Conservation (phyloP, 352 stramenopile species). For the Plasmopara viticola region DNA sequence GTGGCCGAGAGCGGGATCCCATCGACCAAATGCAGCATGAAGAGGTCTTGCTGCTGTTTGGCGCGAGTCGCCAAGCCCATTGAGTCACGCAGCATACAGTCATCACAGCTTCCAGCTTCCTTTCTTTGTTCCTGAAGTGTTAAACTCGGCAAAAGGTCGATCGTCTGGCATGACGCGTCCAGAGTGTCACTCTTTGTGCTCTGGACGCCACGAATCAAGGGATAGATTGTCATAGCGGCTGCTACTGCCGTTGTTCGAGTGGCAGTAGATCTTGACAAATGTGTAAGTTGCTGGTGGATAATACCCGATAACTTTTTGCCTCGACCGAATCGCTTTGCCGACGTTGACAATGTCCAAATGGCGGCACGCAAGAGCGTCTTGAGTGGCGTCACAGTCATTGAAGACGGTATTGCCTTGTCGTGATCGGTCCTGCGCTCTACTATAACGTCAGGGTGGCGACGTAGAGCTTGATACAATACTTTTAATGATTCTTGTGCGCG, state of each 20-base stretch:
- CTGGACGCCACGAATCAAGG: constrained; percentile 35
- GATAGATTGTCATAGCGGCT: constrained; percentile 25
- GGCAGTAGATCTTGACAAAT: constrained; percentile 1
- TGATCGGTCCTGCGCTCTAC: not conserved
- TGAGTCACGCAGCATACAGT: constrained; percentile 34
- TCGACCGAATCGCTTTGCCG: constrained; percentile 34
- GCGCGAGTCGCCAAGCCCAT: constrained; percentile 6
- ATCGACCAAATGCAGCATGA: constrained; percentile 32
- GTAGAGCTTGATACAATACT: constrained; percentile 50
- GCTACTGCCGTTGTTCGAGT: constrained; percentile 18
- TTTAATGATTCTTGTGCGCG: constrained; percentile 57
- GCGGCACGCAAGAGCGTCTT: constrained; percentile 52
- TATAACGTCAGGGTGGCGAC: constrained; percentile 4
- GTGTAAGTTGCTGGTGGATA: constrained; percentile 37
- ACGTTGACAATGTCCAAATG: constrained; percentile 63
- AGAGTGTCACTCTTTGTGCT: not conserved
- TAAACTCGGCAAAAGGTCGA: constrained; percentile 17
- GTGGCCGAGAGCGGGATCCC: constrained; percentile 35
- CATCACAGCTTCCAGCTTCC: constrained; percentile 33
- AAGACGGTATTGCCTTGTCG: constrained; percentile 13
- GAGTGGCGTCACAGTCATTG: constrained; percentile 25
- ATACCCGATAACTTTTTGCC: constrained; percentile 31
- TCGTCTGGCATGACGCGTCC: constrained; percentile 14
- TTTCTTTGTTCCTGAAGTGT: constrained; percentile 8
- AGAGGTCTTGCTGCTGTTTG: constrained; percentile 10